Evolutionary conservation across 768 basidiomycete genomes (phyloP).

Genomic region (Nevesoporus exiguus): DNA sequence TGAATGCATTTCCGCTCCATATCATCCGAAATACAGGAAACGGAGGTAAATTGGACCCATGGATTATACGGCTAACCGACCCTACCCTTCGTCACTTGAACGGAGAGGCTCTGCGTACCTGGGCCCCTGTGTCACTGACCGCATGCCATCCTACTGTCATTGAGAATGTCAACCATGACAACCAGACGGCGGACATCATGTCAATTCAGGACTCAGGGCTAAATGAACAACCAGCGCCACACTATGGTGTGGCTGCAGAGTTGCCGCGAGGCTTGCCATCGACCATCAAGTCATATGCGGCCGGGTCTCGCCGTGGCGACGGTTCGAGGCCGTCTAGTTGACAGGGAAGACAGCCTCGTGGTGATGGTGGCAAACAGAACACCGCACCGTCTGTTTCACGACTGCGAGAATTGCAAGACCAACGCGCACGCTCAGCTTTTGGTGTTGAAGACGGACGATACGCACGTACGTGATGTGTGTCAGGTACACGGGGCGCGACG

Average conservation of each 20-base stretch:
- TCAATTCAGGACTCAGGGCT: neutral
- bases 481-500: no score
- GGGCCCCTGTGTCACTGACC: neutral
- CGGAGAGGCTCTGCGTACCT: neutral
- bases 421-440: neutral
- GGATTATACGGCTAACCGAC: neutral
- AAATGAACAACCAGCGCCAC: neutral
- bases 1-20: no score
- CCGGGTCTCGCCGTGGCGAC: constrained; percentile 2
- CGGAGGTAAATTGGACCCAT: no score
- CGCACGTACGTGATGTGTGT: neutral
- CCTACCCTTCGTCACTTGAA: neutral
- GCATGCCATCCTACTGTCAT: neutral
- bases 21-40: no score
- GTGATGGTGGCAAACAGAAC: neutral
- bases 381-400: no score
- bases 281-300: neutral
- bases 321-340: neutral
- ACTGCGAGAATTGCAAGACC: neutral
- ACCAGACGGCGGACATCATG: neutral
- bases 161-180: neutral
- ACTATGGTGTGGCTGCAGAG: neutral
- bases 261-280: neutral
- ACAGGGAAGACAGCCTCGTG: neutral
- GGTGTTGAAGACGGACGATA: neutral